These are phyloP conservation scores for Fraxinus latifolia DNA, from an alignment of 305 asterid genomes.

Conservation along the genomic window DNA sequence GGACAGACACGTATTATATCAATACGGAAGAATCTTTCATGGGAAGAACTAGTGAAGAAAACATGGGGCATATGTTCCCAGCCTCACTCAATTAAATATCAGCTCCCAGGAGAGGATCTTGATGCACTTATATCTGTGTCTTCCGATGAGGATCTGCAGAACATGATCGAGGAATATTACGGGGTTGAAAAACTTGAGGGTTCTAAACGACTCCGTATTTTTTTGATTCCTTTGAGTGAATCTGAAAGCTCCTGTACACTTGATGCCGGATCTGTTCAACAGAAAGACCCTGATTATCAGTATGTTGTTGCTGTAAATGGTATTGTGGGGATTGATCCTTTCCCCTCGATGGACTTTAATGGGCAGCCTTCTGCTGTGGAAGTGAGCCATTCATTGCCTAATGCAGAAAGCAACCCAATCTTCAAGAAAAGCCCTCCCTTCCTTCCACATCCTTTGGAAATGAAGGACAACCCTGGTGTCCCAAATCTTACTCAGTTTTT, in stretches of 20 bases:
- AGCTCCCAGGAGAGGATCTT: slow-evolving; percentile 72
- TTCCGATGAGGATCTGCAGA: slow-evolving; percentile 65
- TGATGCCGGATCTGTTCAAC: slow-evolving; percentile 39
- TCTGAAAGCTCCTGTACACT: slow-evolving; percentile 41
- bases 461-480: slow-evolving; percentile 31
- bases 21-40: slow-evolving; percentile 37
- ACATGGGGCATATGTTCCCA: slow-evolving; percentile 39
- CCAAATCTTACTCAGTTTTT: slow-evolving; percentile 25
- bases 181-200: slow-evolving; percentile 46
- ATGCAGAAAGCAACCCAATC: slow-evolving; percentile 33
- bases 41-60: slow-evolving; percentile 48
- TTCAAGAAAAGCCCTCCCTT: slow-evolving; percentile 32
- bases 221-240: slow-evolving; percentile 55
- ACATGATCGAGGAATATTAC: slow-evolving; percentile 65
- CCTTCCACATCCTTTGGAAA: slow-evolving; percentile 36
- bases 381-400: slow-evolving; percentile 34
- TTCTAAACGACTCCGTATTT: slow-evolving; percentile 58
- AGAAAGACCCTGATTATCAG: slow-evolving; percentile 46
- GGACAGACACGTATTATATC: slow-evolving; percentile 61
- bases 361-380: slow-evolving; percentile 37
- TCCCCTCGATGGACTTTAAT: slow-evolving; percentile 30
- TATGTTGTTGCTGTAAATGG: slow-evolving; percentile 72
- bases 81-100: slow-evolving; percentile 56
- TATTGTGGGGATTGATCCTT: slow-evolving; percentile 42
- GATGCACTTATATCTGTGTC: slow-evolving; percentile 74